Evolutionary conservation across 495 filamentous ascomycete genomes (phyloP), one percentile per base, ranked within the genome.

Genomic region (Hyaloscypha variabilis): DNA sequence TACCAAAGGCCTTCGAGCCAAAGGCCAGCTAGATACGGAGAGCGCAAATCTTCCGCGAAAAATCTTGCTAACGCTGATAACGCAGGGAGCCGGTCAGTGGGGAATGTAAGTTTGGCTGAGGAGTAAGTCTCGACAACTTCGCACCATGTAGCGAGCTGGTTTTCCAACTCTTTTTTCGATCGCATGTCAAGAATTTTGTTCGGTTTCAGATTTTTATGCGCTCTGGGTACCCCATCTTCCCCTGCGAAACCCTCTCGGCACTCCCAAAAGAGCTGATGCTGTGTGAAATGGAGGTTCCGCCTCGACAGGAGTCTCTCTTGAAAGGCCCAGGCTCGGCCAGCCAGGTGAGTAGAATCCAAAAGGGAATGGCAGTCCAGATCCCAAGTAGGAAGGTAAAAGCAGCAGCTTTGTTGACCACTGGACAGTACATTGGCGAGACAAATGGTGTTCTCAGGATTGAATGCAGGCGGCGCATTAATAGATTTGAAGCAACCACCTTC

Each of bases 1-100:
- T 54, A 54, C 51, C 51, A 54, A 25, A 54, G 51, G 21, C 51
- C 51, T 26, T 54, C 21, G 51, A 54, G 51, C 51, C 21, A 54
- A 54, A 54, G 51, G 10, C 51, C 51, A 8, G 51, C 51, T 54
- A 54, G 21, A 17, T 54, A 54, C 23, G 51, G 10, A 25, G n/a
- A 54, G 51, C 51, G 26, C n/a, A 25, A 25, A 5, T 54, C n/a
- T 6, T 54, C 21, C 14, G 51, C 51, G 10, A 25, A 24, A 24
- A 24, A 17, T 14, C 26, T 54, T 54, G 51, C 51, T 23, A 54
- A 54, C 1, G 51, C 51, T 23, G 51, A 54, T 54, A 54, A 6
- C 8, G 51, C 51, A 54, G 51, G 51, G 21, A 54, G 51, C 21
- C 51, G 6, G 21, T 54, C 51, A 24, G 51, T 54, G 1, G 51